Evolutionary conservation across 495 filamentous ascomycete genomes (phyloP).

Genomic region (Astrocystis sublimbata): DNA sequence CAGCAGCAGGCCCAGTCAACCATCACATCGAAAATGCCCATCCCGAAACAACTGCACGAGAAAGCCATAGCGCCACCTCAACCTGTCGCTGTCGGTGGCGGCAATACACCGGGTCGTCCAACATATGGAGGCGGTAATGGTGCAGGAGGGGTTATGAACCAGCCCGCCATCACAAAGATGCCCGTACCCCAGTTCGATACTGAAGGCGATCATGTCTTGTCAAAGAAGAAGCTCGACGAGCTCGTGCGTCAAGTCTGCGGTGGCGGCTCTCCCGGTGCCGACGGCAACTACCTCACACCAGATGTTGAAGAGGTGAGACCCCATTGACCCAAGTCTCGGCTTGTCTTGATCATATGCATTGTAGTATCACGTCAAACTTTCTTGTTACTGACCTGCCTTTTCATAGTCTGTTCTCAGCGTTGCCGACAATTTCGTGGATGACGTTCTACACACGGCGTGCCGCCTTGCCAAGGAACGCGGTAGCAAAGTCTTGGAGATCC

Average conservation of each 20-base stretch:
- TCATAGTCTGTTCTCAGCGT: constrained; percentile 78
- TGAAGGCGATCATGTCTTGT: constrained; percentile 84
- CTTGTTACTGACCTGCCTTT: constrained; percentile 20
- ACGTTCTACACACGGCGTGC: constrained; percentile 82
- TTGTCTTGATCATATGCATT: background rate
- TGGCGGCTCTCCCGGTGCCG: constrained; percentile 66
- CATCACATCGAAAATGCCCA: constrained; percentile 63
- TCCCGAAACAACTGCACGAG: constrained; percentile 74
- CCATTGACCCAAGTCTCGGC: constrained; percentile 21
- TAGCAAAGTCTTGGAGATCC: constrained; percentile 85
- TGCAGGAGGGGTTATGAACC: constrained; percentile 73
- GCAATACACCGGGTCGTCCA: constrained; percentile 67
- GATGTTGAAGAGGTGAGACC: constrained; percentile 88
- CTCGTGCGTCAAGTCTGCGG: constrained; percentile 91
- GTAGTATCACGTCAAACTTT: constrained; percentile 12
- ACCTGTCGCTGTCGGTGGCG: constrained; percentile 59
- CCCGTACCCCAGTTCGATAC: constrained; percentile 83
- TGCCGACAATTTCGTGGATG: constrained; percentile 93
- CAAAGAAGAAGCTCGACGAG: constrained; percentile 95
- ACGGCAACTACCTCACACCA: constrained; percentile 70
- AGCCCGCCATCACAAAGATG: constrained; percentile 79
- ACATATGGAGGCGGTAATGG: constrained; percentile 74
- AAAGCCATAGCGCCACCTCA: constrained; percentile 61
- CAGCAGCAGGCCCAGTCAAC: constrained; percentile 37
- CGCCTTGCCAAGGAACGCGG: constrained; percentile 88